These are phyloP conservation scores for Aspergillus nomiae DNA, from an alignment of 2,329 filamentous ascomycete species.

Conservation along the genomic window DNA sequence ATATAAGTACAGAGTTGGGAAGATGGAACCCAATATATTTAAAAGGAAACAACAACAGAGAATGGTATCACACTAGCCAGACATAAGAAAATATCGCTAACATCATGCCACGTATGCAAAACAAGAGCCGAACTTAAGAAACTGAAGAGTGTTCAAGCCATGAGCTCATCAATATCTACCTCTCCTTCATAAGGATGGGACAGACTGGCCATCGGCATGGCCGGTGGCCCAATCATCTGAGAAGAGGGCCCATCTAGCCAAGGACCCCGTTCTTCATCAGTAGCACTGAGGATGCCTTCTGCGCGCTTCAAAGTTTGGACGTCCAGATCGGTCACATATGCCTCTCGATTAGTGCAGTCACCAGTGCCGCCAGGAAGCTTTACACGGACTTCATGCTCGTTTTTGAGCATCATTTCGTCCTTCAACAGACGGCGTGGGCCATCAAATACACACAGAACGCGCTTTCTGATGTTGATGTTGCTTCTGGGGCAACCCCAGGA, in stretches of 20 bases:
- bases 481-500: conserved; percentile 91
- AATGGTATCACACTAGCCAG: conserved; percentile 26
- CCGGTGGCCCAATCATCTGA: conserved; percentile 39
- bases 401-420: conserved; percentile 98
- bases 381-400: conserved; percentile 89
- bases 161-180: conserved; percentile 39
- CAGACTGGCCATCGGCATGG: conserved; percentile 33
- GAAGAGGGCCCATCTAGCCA: conserved; percentile 58
- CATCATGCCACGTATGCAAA: conserved; percentile 26
- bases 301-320: conserved; percentile 85
- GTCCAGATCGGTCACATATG: conserved; percentile 91
- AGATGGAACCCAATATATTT: neutral
- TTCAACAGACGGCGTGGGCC: conserved; percentile 86
- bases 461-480: conserved; percentile 98
- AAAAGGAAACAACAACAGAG: conserved; percentile 10
- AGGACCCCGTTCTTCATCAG: conserved; percentile 81
- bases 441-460: conserved; percentile 90
- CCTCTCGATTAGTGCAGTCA: conserved; percentile 80
- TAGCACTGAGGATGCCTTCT: conserved; percentile 78
- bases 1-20: conserved; percentile 7
- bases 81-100: conserved; percentile 16
- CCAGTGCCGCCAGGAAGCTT: conserved; percentile 71
- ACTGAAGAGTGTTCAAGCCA: conserved; percentile 23
- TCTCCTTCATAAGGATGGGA: conserved; percentile 31
- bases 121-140: conserved; percentile 12